phyloP scores from a whole-genome alignment of 176 grass and related monocot species.

The Avena insularis region DNA sequence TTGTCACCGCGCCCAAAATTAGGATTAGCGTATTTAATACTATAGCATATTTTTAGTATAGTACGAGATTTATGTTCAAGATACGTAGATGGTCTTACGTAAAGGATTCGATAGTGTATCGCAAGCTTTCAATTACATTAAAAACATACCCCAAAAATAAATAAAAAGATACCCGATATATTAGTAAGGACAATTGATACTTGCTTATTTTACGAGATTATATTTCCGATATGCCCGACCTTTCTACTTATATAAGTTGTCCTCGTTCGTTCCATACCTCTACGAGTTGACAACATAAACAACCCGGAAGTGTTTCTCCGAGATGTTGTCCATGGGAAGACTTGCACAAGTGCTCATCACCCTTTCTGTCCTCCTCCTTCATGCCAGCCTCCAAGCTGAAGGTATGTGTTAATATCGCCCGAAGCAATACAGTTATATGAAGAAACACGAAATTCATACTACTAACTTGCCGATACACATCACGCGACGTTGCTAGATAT shows the following conservation, averaged over 20 bases:
- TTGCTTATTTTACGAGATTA: background rate
- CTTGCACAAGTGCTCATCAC: background rate
- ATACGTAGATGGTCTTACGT: background rate
- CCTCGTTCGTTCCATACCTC: background rate
- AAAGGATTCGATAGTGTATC: background rate
- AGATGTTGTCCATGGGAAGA: too few species aligned
- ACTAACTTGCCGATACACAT: background rate
- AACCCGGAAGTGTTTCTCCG: too few species aligned
- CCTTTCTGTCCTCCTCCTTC: background rate
- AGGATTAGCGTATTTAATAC: background rate
- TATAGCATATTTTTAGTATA: background rate
- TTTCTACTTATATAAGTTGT: background rate
- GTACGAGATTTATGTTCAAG: background rate
- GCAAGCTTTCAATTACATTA: background rate
- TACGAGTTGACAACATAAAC: too few species aligned
- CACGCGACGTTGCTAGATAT: background rate
- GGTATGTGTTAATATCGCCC: background rate
- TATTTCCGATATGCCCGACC: background rate
- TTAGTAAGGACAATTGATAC: background rate
- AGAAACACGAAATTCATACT: background rate
- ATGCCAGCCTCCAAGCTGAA: background rate
- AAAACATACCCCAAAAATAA: background rate
- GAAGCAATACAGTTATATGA: background rate
- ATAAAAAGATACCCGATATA: too few species aligned
- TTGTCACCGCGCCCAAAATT: too few species aligned